A percentile compares a stretch with the other conserved stretches of the same genome.
Evolutionary conservation across 306 rosid genomes (phyloP).

Genomic region (Quillaja saponaria): DNA sequence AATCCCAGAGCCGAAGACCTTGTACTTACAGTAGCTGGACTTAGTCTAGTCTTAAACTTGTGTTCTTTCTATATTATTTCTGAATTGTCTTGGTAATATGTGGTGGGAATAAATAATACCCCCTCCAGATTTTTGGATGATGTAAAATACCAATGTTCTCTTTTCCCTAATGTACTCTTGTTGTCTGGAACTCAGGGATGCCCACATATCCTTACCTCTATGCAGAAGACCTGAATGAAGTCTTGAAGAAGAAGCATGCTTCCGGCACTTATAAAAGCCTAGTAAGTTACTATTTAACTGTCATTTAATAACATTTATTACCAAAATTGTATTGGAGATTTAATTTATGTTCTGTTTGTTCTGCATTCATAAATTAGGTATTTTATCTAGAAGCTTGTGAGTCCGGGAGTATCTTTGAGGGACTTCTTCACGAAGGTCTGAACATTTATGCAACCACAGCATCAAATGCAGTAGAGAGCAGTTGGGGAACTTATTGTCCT

Average conservation of each 20-base stretch:
- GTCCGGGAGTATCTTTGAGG: conserved; percentile 94
- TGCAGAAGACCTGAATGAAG: conserved; percentile 64
- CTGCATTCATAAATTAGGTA: conserved; percentile 50
- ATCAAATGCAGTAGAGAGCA: conserved; percentile 83
- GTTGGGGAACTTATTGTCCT: conserved; percentile 96
- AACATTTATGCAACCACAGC: conserved; percentile 91
- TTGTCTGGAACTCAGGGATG: conserved; percentile 55
- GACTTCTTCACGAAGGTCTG: conserved; percentile 79
- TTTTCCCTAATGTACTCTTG: background rate
- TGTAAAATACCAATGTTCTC: background rate
- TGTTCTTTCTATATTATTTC: too few relatives aligned
- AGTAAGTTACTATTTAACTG: conserved; percentile 42
- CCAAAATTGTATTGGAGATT: conserved; percentile 4
- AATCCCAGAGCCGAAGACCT: too few relatives aligned
- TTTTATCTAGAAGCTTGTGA: conserved; percentile 97
- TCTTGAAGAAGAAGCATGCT: conserved; percentile 76
- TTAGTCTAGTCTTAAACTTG: too few relatives aligned
- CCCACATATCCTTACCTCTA: conserved; percentile 70
- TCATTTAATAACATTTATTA: conserved; percentile 17
- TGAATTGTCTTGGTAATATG: too few relatives aligned
- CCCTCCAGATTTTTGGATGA: background rate
- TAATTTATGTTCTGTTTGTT: conserved; percentile 15
- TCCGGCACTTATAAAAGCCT: conserved; percentile 75
- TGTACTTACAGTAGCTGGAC: too few relatives aligned
- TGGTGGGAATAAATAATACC: too few relatives aligned